A percentile compares a stretch with the other conserved stretches of the same genome.
Conservation (phyloP, 306 rosid genomes). For the Quercus mongolica region DNA sequence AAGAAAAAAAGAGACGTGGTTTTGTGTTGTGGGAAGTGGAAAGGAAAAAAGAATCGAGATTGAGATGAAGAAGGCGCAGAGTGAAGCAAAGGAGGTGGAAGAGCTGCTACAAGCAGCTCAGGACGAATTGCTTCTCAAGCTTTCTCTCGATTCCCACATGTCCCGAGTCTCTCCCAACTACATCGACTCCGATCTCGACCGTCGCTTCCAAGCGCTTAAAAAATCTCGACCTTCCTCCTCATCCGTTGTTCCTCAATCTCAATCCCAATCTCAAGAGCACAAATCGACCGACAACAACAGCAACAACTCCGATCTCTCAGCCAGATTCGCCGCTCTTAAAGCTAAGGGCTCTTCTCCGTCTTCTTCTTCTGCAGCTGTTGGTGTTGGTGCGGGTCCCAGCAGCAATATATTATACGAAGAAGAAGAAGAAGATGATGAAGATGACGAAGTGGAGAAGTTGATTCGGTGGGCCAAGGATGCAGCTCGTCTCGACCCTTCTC, state of each 20-base stretch:
- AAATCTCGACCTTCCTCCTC: slow-evolving; percentile 16
- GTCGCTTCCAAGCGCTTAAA: slow-evolving; percentile 69
- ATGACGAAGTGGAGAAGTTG: slow-evolving; percentile 60
- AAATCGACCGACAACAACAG: too few relatives aligned
- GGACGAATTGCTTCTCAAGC: slow-evolving; percentile 56
- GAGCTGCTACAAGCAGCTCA: slow-evolving; percentile 57
- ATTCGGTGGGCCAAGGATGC: slow-evolving; percentile 90
- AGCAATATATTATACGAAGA: neutral
- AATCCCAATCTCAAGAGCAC: neutral
- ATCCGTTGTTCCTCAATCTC: neutral
- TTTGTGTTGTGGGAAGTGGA: too few relatives aligned
- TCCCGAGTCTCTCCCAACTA: slow-evolving; percentile 29
- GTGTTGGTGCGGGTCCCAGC: neutral
- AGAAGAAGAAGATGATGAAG: slow-evolving; percentile 36
- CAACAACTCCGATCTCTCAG: slow-evolving; percentile 34
- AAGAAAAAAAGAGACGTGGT: too few relatives aligned
- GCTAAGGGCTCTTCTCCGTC: slow-evolving; percentile 31
- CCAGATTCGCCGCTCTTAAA: slow-evolving; percentile 62
- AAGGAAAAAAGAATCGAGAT: neutral
- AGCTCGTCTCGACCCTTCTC: slow-evolving; percentile 83
- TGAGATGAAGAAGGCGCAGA: neutral
- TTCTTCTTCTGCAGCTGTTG: slow-evolving; percentile 7
- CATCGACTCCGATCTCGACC: slow-evolving; percentile 52
- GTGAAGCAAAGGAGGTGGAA: slow-evolving; percentile 35
- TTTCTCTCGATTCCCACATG: slow-evolving; percentile 50